Conservation (phyloP, 768 basidiomycete species). For the Tricholoma hemisulphureum region DNA sequence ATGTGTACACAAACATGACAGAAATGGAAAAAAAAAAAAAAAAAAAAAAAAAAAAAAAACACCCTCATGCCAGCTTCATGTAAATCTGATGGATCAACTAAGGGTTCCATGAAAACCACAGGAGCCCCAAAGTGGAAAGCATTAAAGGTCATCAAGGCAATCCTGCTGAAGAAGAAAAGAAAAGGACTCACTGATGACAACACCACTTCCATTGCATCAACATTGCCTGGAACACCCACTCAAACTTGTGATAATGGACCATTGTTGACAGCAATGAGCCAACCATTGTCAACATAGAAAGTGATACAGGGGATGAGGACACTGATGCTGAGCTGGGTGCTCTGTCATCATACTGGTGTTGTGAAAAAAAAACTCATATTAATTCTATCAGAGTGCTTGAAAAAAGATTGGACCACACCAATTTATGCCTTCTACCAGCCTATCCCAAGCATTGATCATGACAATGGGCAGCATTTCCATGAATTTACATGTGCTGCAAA, state of each 20-base stretch:
- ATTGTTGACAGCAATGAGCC: neutral
- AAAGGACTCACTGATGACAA: neutral
- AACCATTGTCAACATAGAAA: no score
- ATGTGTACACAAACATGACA: no score
- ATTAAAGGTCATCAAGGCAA: neutral
- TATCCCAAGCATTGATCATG: neutral
- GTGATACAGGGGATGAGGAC: no score
- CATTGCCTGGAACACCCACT: neutral
- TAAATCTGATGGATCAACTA: no score
- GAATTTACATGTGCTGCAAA: no score
- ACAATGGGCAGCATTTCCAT: neutral
- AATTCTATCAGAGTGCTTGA: constrained; percentile 13
- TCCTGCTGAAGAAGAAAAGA: neutral
- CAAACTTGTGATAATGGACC: neutral
- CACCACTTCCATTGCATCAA: neutral
- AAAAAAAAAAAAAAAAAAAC: neutral
- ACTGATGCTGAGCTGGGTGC: neutral
- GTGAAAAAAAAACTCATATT: neutral
- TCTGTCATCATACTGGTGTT: neutral
- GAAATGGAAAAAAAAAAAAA: neutral
- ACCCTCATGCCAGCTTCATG: neutral
- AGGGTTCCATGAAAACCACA: neutral
- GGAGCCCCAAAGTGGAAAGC: neutral
- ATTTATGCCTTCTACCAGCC: constrained; percentile 4
- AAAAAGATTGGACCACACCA: constrained; percentile 25